phyloP scores from a whole-genome alignment of 805 yeast genomes.

The Brettanomyces sp. region DNA sequence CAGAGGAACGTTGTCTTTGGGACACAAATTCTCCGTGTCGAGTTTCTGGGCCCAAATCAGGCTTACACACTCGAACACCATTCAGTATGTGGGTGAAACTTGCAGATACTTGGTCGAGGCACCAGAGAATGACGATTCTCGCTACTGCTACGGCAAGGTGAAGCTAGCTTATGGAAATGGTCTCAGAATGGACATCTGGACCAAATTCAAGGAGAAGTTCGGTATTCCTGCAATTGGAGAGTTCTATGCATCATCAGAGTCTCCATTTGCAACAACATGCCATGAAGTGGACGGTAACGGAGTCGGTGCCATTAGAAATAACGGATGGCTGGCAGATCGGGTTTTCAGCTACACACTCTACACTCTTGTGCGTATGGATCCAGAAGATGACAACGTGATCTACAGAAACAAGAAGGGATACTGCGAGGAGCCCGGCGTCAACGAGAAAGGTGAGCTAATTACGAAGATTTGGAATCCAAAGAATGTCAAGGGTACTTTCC shows the following conservation, averaged over 20 bases:
- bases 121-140: slow-evolving; percentile 27
- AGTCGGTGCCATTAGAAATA: slow-evolving; percentile 76
- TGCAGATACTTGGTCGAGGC: slow-evolving; percentile 71
- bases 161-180: slow-evolving; percentile 86
- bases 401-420: slow-evolving; percentile 65
- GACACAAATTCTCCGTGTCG: slow-evolving; percentile 73
- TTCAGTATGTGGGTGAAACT: slow-evolving; percentile 93
- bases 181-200: slow-evolving; percentile 82
- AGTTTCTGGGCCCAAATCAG: slow-evolving; percentile 87
- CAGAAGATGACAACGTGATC: slow-evolving; percentile 64
- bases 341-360: slow-evolving; percentile 42
- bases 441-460: slow-evolving; percentile 81
- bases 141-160: slow-evolving; percentile 26
- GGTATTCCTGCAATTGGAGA: slow-evolving; percentile 72
- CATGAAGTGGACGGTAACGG: slow-evolving; percentile 55
- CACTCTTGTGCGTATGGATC: slow-evolving; percentile 64
- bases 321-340: slow-evolving; percentile 66
- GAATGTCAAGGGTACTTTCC: slow-evolving; percentile 68
- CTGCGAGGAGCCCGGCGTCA: slow-evolving; percentile 41
- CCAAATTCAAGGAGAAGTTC: slow-evolving; percentile 66
- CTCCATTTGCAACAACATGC: slow-evolving; percentile 80
- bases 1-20: slow-evolving; percentile 72
- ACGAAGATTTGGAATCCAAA: slow-evolving; percentile 59
- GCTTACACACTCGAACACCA: slow-evolving; percentile 60
- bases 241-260: slow-evolving; percentile 89